Percentiles rank a stretch among this genome's conserved stretches.
phyloP scores from a whole-genome alignment of 1,284 basidiomycete species.

The Cryptococcus hybrid region DNA sequence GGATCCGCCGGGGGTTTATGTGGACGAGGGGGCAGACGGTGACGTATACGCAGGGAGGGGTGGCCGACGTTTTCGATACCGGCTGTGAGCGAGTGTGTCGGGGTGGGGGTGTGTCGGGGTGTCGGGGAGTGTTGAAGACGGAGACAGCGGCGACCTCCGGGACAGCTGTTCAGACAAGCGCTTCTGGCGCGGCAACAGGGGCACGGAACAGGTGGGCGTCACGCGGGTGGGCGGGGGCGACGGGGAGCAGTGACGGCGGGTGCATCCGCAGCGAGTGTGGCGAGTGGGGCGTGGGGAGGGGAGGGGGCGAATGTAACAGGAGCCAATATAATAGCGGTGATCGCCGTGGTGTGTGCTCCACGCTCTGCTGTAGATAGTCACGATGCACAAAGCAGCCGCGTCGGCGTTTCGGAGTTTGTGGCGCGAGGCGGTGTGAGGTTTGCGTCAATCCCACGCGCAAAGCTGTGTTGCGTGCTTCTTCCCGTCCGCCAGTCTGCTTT shows the following conservation, averaged over 20 bases:
- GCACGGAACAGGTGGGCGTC: conserved; percentile 25
- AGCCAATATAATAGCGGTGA: neutral
- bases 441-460: too few relatives aligned
- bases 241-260: too few relatives aligned
- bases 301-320: too few relatives aligned
- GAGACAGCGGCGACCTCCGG: neutral
- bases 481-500: too few relatives aligned
- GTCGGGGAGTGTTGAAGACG: neutral
- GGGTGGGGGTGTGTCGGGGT: conserved; percentile 12
- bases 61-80: conserved; percentile 15
- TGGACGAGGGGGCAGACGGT: conserved; percentile 10
- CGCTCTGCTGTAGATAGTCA: neutral
- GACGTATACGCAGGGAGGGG: conserved; percentile 22
- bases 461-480: too few relatives aligned
- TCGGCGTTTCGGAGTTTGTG: neutral
- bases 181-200: neutral
- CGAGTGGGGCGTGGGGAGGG: too few relatives aligned
- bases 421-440: neutral
- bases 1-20: conserved; percentile 23
- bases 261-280: too few relatives aligned
- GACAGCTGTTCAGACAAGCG: neutral
- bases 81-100: conserved; percentile 13
- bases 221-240: conserved; percentile 10
- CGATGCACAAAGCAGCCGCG: neutral
- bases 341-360: neutral